These are phyloP conservation scores for Lactarius trivialis DNA, from an alignment of 768 basidiomycete genomes.

Conservation along the genomic window DNA sequence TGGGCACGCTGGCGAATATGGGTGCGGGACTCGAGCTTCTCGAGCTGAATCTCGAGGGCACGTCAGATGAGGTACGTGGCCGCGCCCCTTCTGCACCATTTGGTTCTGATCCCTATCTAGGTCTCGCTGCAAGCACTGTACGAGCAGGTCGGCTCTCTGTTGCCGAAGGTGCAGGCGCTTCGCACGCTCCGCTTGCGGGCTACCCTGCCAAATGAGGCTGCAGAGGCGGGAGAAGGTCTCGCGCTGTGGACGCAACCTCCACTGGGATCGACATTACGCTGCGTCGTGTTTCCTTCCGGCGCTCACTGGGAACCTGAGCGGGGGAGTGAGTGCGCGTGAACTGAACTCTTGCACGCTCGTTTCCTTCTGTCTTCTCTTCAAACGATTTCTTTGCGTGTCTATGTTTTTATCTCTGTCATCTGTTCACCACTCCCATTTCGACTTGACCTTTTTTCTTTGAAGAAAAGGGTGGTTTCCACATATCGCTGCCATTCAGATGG, in stretches of 20 bases:
- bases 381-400: neutral
- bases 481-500: neutral
- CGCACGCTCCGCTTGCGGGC: conserved; percentile 29
- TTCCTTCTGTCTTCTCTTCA: neutral
- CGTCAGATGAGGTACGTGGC: conserved; percentile 30
- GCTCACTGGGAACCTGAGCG: conserved; percentile 26
- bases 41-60: conserved; percentile 26
- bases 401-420: neutral
- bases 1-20: conserved; percentile 29
- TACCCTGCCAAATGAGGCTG: conserved; percentile 34
- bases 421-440: neutral
- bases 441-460: neutral
- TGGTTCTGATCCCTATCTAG: too few relatives aligned
- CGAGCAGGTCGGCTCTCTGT: conserved; percentile 26
- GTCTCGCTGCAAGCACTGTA: conserved; percentile 26
- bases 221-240: conserved; percentile 30
- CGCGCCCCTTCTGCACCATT: too few relatives aligned
- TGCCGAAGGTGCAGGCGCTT: conserved; percentile 29
- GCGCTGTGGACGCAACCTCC: conserved; percentile 27
- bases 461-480: neutral
- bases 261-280: conserved; percentile 24
- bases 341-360: neutral
- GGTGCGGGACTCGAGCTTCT: conserved; percentile 27
- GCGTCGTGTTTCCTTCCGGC: conserved; percentile 28
- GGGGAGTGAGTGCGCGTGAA: conserved; percentile 6